Conservation (phyloP, 2,329 filamentous ascomycete species). For the Lithohypha guttulata region DNA sequence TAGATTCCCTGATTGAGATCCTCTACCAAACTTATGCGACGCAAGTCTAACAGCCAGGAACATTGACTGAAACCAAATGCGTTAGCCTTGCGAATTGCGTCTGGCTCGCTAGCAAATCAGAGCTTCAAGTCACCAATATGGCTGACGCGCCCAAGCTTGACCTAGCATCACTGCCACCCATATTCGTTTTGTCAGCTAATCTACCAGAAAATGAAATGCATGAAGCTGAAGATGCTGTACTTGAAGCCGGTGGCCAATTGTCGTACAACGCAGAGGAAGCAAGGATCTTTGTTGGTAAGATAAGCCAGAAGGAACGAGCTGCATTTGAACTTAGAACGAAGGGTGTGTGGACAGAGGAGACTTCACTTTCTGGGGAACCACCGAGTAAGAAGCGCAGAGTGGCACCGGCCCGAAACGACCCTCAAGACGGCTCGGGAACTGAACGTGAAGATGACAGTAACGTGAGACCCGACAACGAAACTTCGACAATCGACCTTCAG, state of each 20-base stretch:
- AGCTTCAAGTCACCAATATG: slow-evolving; percentile 4
- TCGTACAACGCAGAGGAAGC: slow-evolving; percentile 66
- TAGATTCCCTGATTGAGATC: too few relatives aligned
- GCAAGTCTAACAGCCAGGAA: too few relatives aligned
- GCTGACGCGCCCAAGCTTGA: neutral
- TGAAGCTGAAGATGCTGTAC: slow-evolving; percentile 53
- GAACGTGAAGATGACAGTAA: neutral
- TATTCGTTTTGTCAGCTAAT: slow-evolving; percentile 65
- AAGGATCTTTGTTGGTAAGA: slow-evolving; percentile 61
- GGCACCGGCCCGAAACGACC: too few relatives aligned
- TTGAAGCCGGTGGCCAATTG: slow-evolving; percentile 43
- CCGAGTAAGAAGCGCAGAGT: slow-evolving; percentile 10
- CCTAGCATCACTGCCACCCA: slow-evolving; percentile 41
- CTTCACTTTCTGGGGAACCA: slow-evolving; percentile 8
- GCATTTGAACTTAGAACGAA: slow-evolving; percentile 64
- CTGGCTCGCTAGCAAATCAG: too few relatives aligned
- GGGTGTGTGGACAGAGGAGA: slow-evolving; percentile 43
- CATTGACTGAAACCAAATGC: too few relatives aligned
- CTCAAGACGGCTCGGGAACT: slow-evolving; percentile 9
- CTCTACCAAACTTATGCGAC: too few relatives aligned
- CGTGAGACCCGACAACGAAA: neutral
- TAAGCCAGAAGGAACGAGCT: slow-evolving; percentile 59
- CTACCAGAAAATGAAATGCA: slow-evolving; percentile 54
- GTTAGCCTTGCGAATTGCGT: too few relatives aligned
- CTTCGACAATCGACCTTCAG: slow-evolving; percentile 12